Base-by-base conservation (phyloP, 2,329 filamentous ascomycete species). In the Emmonsia crescens region DNA sequence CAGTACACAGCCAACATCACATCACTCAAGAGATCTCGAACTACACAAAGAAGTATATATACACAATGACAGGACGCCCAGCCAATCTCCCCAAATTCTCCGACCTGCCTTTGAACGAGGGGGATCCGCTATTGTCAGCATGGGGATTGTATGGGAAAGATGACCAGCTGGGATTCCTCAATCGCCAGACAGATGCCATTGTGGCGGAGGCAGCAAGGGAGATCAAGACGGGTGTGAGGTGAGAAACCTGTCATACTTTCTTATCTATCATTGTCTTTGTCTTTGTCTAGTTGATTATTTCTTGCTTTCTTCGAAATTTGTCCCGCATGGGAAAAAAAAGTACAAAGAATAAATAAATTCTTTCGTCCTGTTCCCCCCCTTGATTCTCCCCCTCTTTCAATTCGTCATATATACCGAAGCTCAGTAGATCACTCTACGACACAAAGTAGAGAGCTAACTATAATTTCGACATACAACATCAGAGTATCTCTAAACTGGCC, bases 401-500 rank as follows among this genome's bases (percentile, higher is more conserved):
- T 44, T 19, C 19, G 42, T 44, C 1, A 8, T 36, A 16, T 36
- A 3, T 2, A 21, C 5, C 2, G 6, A 31, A 51, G 9, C 19
- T 29, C 2, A 27, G 5, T n/a, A 12, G 10, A 52, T 29, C 16
- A n/a, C 14, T n/a, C 24, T 2, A 16, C 8, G 29, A 5, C 29
- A 40, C 44, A 60, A n/a, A 3, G 16, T 6, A 42, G 24, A 40
- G n/a, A 33, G 31, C 49, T 42, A 46, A 54, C 27, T 33, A n/a
- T 44, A 24, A 29, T 5, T 21, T n/a, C 24, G 4, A 44, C 51
- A 31, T n/a, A 16, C 5, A 14, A 42, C 4, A 29, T 2, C 61
- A 81, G 80, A 36, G 75, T 87, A 59, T 84, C 82, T 1, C 77
- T 86, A 24, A 84, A 87, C 73, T 84, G 83, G 77, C 78, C 82